A percentile compares a stretch with the other conserved stretches of the same genome.
Conservation (phyloP, 176 grass and related monocot genomes). For the Eleusine coracana region DNA sequence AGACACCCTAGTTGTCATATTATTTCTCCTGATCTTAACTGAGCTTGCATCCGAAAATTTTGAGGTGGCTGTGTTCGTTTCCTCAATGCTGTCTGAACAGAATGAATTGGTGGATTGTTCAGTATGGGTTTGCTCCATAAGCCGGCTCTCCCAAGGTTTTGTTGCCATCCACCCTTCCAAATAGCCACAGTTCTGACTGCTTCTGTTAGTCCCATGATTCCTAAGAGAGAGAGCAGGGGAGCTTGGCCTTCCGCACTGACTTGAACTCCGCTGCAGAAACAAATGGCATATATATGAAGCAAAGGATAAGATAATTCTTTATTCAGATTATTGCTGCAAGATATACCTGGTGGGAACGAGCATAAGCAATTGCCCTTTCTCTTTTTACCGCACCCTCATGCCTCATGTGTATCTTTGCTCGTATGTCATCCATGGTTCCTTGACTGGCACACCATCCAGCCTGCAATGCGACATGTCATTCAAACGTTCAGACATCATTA, state of each 20-base stretch:
- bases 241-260: conserved; percentile 37
- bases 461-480: conserved; percentile 44
- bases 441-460: conserved; percentile 82
- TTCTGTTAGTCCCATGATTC: conserved; percentile 41
- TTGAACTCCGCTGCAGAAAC: conserved; percentile 52
- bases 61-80: conserved; percentile 47
- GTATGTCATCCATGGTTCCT: conserved; percentile 70
- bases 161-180: conserved; percentile 71
- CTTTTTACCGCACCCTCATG: conserved; percentile 76
- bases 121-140: conserved; percentile 60
- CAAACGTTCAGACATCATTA: background rate
- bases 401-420: conserved; percentile 77
- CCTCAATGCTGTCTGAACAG: conserved; percentile 55
- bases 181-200: conserved; percentile 51
- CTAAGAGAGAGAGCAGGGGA: conserved; percentile 55
- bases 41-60: conserved; percentile 54
- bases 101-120: conserved; percentile 38
- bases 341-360: conserved; percentile 76
- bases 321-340: background rate
- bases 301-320: background rate
- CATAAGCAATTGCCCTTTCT: conserved; percentile 76
- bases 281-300: conserved; percentile 8
- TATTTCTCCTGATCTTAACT: conserved; percentile 75
- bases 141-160: conserved; percentile 83
- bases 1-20: conserved; percentile 65